Conservation (phyloP, 768 basidiomycete species). For the Xerocomellus intermedius region DNA sequence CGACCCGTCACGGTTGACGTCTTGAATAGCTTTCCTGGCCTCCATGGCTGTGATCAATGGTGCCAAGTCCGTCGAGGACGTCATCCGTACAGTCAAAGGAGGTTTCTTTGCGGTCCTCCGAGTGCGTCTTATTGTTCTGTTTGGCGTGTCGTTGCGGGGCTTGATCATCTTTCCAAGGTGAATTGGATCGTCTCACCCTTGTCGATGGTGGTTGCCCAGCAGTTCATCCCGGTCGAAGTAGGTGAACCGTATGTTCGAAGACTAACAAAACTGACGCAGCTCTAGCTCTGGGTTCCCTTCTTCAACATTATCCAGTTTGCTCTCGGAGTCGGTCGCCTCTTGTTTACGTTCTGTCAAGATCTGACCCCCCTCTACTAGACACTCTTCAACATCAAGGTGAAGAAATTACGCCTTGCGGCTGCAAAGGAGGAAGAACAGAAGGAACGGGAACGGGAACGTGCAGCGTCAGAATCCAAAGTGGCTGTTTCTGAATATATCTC, state of each 20-base stretch:
- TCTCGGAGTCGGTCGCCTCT: conserved; percentile 56
- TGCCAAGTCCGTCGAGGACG: conserved; percentile 61
- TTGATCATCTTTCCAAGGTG: conserved; percentile 45
- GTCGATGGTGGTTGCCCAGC: conserved; percentile 74
- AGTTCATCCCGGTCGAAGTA: conserved; percentile 74
- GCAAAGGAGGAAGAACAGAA: conserved; percentile 45
- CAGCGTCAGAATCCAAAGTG: no score
- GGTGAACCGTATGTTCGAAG: conserved; percentile 15
- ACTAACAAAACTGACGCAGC: conserved; percentile 1
- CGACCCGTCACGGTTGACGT: not conserved
- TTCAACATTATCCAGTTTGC: conserved; percentile 78
- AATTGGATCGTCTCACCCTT: conserved; percentile 79
- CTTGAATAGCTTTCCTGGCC: conserved; percentile 58
- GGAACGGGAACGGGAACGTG: conserved; percentile 31
- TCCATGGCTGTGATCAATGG: conserved; percentile 86
- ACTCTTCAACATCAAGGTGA: conserved; percentile 70
- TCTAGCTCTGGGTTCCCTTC: conserved; percentile 82
- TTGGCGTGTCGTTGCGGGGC: not conserved
- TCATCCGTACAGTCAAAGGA: conserved; percentile 63
- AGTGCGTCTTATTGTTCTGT: conserved; percentile 39
- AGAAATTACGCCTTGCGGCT: conserved; percentile 56
- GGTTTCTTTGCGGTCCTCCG: conserved; percentile 75
- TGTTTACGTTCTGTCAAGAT: not conserved
- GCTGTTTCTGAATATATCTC: no score
- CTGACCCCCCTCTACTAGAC: conserved; percentile 42